Evolutionary conservation across 2,329 filamentous ascomycete species (phyloP).

Genomic region (Parastagonospora nodorum): DNA sequence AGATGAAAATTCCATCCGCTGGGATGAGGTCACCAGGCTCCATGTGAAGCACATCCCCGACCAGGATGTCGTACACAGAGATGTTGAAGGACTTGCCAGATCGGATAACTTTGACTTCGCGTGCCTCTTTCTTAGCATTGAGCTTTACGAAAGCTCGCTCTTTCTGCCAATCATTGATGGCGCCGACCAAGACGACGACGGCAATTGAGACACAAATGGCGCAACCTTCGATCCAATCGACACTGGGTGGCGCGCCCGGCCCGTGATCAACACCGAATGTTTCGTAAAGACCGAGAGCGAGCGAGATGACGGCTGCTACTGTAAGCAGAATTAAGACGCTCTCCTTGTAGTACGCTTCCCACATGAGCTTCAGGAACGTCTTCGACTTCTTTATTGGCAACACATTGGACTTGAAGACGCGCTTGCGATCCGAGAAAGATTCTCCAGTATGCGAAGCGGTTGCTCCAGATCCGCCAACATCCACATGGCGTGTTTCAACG

Average conservation of each 20-base stretch:
- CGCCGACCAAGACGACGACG: slow-evolving; percentile 75
- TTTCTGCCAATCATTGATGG: slow-evolving; percentile 82
- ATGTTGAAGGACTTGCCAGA: slow-evolving; percentile 71
- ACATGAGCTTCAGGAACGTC: slow-evolving; percentile 70
- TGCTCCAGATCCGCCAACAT: slow-evolving; percentile 24
- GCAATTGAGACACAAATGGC: slow-evolving; percentile 78
- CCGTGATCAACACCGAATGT: slow-evolving; percentile 64
- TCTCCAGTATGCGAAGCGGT: slow-evolving; percentile 25
- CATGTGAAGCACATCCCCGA: slow-evolving; percentile 71
- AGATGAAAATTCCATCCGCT: slow-evolving; percentile 70
- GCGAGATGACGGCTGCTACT: slow-evolving; percentile 70
- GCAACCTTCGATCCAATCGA: slow-evolving; percentile 81
- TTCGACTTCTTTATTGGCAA: slow-evolving; percentile 73
- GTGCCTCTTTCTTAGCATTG: slow-evolving; percentile 78
- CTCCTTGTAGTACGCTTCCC: slow-evolving; percentile 77
- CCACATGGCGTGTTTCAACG: slow-evolving; percentile 16
- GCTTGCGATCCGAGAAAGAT: slow-evolving; percentile 66
- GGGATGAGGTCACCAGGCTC: slow-evolving; percentile 71
- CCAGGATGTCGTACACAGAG: slow-evolving; percentile 67
- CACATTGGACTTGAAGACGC: slow-evolving; percentile 70
- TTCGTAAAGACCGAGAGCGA: slow-evolving; percentile 75
- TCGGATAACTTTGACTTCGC: slow-evolving; percentile 73
- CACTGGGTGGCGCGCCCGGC: slow-evolving; percentile 54
- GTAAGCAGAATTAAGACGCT: slow-evolving; percentile 65
- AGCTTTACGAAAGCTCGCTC: slow-evolving; percentile 79